Percentiles rank a stretch among this genome's conserved stretches.
phyloP scores from a whole-genome alignment of 2,329 filamentous ascomycete genomes.

The Fonsecaea pedrosoi region DNA sequence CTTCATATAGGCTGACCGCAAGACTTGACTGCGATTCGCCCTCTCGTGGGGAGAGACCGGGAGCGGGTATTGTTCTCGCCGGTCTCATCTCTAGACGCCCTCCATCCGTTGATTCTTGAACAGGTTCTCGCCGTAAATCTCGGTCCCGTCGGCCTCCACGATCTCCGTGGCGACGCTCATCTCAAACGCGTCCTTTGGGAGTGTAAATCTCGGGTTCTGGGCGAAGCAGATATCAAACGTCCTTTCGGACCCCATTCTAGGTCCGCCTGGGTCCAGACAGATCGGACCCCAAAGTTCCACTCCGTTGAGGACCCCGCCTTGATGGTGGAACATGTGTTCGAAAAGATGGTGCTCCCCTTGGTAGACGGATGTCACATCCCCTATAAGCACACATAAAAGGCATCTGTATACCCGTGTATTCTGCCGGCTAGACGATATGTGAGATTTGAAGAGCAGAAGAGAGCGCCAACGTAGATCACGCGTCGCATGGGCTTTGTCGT shows the following conservation, averaged over 20 bases:
- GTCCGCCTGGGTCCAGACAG: constrained; percentile 21
- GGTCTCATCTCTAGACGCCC: constrained; percentile 16
- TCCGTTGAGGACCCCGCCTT: constrained; percentile 12
- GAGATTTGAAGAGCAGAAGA: constrained; percentile 31
- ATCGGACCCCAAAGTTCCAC: constrained; percentile 26
- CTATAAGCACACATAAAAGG: constrained; percentile 24
- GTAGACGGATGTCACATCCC: constrained; percentile 16
- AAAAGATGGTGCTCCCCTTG: constrained; percentile 26
- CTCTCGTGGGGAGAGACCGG: neutral
- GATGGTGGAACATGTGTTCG: constrained; percentile 27
- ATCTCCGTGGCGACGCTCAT: constrained; percentile 22
- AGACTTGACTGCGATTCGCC: neutral
- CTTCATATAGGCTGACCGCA: neutral
- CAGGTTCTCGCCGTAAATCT: constrained; percentile 15
- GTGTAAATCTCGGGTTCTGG: constrained; percentile 16
- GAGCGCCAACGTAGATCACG: constrained; percentile 26
- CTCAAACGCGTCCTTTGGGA: constrained; percentile 25
- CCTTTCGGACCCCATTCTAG: constrained; percentile 21
- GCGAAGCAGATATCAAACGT: constrained; percentile 32
- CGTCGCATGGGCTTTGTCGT: constrained; percentile 25
- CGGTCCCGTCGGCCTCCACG: constrained; percentile 21
- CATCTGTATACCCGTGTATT: constrained; percentile 27
- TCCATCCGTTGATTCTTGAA: constrained; percentile 25
- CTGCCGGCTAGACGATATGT: constrained; percentile 21
- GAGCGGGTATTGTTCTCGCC: neutral